Evolutionary conservation across 768 basidiomycete species (phyloP), one percentile per base, ranked within the genome.

Genomic region (Tylopilus vinaceipallidus): DNA sequence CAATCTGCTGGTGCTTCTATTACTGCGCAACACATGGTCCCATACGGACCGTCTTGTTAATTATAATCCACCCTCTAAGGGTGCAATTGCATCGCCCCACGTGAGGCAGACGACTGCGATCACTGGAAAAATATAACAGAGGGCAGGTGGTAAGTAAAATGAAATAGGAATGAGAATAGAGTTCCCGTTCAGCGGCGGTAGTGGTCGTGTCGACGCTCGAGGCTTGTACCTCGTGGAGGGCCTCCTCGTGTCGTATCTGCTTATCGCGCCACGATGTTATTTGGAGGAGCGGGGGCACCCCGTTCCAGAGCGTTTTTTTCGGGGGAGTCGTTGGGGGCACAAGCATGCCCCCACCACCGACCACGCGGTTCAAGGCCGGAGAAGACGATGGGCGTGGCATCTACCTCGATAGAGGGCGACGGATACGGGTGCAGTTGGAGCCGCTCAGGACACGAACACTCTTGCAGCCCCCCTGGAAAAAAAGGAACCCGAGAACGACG

Each of bases 211-310:
- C 33, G 17, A 43, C 9, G 30, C 11, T 20, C 13, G 32, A 49
- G 46, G 16, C 43, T 52, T 55, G 47, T 39, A 45, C 55, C 55
- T 48, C 55, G 64, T 60, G n/a, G 55, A 63, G 34, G 26, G n/a
- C 41, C 29, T 16, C 20, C 12, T 20, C 17, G 20, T 49, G 39
- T 42, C n/a, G 38, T 33, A 48, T 35, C 10, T 19, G 22, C 33
- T 30, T 53, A 37, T 50, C 57, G 11, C 26, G 6, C 16, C 39
- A 8, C 44, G 22, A 16, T 36, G 32, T 44, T 32, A 37, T 54
- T 53, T 41, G 19, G 32, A 45, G n/a, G n/a, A n/a, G n/a, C n/a
- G n/a, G 20, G 14, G 27, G 16, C 7, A 11, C 6, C 29, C 30
- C 33, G 24, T 24, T 42, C 23, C 39, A 46, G 20, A 26, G 4